phyloP scores from a whole-genome alignment of 140 eudicot species.

The Erigeron philadelphicus region DNA sequence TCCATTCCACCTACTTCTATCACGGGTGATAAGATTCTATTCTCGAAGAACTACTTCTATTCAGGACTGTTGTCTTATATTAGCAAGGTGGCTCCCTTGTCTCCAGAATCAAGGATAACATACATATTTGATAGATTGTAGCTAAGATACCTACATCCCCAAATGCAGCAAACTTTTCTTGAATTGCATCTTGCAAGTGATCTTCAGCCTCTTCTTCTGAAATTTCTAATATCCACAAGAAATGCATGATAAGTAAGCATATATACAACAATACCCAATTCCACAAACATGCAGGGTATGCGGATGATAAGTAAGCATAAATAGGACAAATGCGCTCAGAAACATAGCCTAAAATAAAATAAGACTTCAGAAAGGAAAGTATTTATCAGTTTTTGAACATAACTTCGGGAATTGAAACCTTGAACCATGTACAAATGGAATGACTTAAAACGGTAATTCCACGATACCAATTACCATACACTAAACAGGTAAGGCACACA shows the following conservation, averaged over 20 bases:
- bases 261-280: too few species aligned
- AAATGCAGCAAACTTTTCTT: slow-evolving; percentile 87
- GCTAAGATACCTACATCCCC: slow-evolving; percentile 64
- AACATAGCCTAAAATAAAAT: slow-evolving; percentile 12
- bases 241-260: slow-evolving; percentile 3
- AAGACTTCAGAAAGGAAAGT: neutral
- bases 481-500: neutral
- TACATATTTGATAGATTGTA: slow-evolving; percentile 10
- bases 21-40: too few species aligned
- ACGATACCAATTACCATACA: neutral
- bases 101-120: slow-evolving; percentile 13
- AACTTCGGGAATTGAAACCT: neutral
- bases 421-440: neutral
- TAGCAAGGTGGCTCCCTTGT: too few species aligned
- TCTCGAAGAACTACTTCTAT: too few species aligned
- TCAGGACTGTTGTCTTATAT: too few species aligned
- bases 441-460: neutral
- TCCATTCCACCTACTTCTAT: too few species aligned
- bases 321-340: slow-evolving; percentile 15
- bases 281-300: too few species aligned
- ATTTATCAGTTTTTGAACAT: neutral
- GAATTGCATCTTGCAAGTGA: slow-evolving; percentile 88
- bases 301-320: slow-evolving; percentile 3
- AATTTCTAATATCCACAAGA: slow-evolving; percentile 52
- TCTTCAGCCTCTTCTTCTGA: slow-evolving; percentile 96